Base-by-base conservation (phyloP, 768 basidiomycete species). In the Cyclocybe aegerita region DNA sequence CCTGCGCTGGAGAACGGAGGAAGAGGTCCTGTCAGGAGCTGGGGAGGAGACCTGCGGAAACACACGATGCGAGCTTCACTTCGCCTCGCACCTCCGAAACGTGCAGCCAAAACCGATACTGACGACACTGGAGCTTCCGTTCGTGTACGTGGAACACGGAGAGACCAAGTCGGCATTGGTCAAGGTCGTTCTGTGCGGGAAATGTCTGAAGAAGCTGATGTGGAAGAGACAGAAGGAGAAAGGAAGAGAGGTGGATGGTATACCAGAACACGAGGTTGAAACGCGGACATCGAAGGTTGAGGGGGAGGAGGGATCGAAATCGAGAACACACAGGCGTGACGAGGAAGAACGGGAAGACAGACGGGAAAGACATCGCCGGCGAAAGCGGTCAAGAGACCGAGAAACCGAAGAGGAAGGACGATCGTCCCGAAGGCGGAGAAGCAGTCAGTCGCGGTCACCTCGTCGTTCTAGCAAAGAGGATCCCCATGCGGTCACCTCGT, bases 1-100 rank as follows among this genome's bases (percentile, higher is more conserved):
- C 0, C 78, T 98, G 4, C 86, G 96, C 10, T 98, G 96, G 96
- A 78, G 96, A 32, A 94, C 94, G 0, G 94, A 97, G 62, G 72
- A 78, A 2, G 96, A 98, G 68, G 94, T 98, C 10, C 72, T 98
- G 2, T 80, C 82, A 0, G 90, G 90, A 16, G 80, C 84, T 2
- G 96, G 94, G 2, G 91, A 97, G 65, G 79, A 81, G 3, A 90
- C 91, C 0, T 98, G 96, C 61, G 95, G 82, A 1, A 95, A 95
- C 55, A 82, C 91, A 15, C 89, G 94, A 16, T 98, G 96, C 62
- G 69, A 75, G 43, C 78, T 78, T 57, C 88, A 94, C 54, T 70
- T 75, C 43, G 63, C 72, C 59, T 29, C 44, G 59, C 55, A 53
- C 16, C 48, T 52, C 32, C 42, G 16, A 41, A 45, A 54, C 7